Evolutionary conservation across 148 eudicot genomes (phyloP), one percentile per base, ranked within the genome.

Genomic region (Diospyros lotus): DNA sequence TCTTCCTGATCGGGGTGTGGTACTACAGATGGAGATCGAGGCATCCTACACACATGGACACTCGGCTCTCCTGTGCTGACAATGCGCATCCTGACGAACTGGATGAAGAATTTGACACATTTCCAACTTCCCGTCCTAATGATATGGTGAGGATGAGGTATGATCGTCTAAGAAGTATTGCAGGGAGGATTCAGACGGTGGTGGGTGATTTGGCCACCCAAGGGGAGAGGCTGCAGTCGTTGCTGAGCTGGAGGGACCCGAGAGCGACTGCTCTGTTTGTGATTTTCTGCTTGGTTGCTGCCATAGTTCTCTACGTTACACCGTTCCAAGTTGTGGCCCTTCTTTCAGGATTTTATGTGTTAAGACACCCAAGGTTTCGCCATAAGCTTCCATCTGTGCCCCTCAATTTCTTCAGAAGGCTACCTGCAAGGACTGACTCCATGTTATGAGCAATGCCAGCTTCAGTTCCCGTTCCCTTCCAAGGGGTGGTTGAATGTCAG

Each of bases 321-420:
- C 78, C 78, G 9, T 76, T 76, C 66, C 78, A 76, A 68, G 78
- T 76, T 1, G 78, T 76, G 73, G 73, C 78, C n/a, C 58, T 76
- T 9, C 54, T 76, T 3, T 4, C 73, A 2, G 78, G 78, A 42
- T 68, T 76, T 68, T 76, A 76, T 5, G 73, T 68, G 66, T 50
- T 76, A 53, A 59, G 78, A 53, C 78, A 76, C 68, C 78, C 73
- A 15, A 76, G 78, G 73, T 76, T 76, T 48, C 78, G 73, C n/a
- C 73, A 76, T 53, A 76, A 68, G 59, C 78, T 76, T 42, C 78
- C 78, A 5, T 76, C 78, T 2, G 78, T 76, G 73, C 78, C 78
- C 4, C 73, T 76, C 48, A 76, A 76, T 76, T 68, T 76, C 78
- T 76, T 76, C 60, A 58, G 78, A 41, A 76, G 78, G 73, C 58